These are phyloP conservation scores for Monosporascus sp. DNA, from an alignment of 2,329 filamentous ascomycete genomes.

Conservation along the genomic window DNA sequence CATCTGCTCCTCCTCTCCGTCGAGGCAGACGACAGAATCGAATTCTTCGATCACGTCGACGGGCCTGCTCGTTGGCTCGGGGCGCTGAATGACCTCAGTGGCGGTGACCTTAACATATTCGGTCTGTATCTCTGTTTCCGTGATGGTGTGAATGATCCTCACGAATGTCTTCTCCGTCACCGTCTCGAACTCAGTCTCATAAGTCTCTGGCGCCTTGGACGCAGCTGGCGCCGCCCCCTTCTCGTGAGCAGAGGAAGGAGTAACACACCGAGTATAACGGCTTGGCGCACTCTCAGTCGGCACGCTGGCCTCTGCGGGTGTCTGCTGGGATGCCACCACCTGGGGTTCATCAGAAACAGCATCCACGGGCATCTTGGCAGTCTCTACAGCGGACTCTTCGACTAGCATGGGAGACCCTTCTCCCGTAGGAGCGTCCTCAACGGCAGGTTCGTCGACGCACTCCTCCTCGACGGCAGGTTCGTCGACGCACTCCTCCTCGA, in stretches of 20 bases:
- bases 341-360: too few species aligned
- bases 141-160: slow-evolving; percentile 30
- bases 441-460: not conserved
- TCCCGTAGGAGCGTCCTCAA: not conserved
- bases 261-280: not conserved
- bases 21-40: not conserved
- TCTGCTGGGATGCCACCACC: not conserved
- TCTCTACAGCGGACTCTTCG: not conserved
- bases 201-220: slow-evolving; percentile 6
- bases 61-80: not conserved
- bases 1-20: not conserved
- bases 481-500: not conserved
- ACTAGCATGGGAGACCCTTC: not conserved
- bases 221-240: not conserved
- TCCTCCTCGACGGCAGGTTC: not conserved
- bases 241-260: not conserved
- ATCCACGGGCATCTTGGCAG: not conserved
- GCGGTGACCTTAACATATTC: slow-evolving; percentile 22
- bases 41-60: not conserved
- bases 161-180: slow-evolving; percentile 25
- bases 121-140: slow-evolving; percentile 23
- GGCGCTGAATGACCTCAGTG: not conserved
- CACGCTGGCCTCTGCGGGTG: not conserved
- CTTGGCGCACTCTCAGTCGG: not conserved
- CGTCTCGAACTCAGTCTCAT: slow-evolving; percentile 21